These are phyloP conservation scores for Emmonsia crescens DNA, from an alignment of 2,329 filamentous ascomycete species.

Conservation along the genomic window DNA sequence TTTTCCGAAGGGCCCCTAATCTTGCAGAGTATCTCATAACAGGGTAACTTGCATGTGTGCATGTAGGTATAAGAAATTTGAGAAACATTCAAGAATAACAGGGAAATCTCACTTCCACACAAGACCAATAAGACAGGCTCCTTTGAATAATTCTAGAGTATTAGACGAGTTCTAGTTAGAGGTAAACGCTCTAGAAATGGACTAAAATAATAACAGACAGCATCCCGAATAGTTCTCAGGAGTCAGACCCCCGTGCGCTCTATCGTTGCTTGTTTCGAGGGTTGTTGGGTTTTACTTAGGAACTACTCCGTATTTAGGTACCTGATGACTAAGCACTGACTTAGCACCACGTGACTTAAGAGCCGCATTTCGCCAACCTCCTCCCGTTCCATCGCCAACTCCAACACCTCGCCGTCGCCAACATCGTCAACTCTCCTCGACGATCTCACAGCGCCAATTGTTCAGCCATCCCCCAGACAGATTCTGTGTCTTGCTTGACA, in stretches of 20 bases:
- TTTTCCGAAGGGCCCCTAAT: too few relatives aligned
- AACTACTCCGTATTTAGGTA: too few relatives aligned
- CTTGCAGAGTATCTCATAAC: too few relatives aligned
- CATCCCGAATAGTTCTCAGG: too few relatives aligned
- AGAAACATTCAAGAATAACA: too few relatives aligned
- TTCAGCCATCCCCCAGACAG: background rate
- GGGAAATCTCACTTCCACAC: too few relatives aligned
- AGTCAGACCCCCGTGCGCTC: too few relatives aligned
- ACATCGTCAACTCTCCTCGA: background rate
- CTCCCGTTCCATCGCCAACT: background rate
- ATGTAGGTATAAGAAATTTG: too few relatives aligned
- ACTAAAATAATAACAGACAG: background rate
- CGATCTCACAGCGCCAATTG: background rate
- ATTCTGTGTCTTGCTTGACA: constrained; percentile 3
- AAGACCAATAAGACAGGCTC: background rate
- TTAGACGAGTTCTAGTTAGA: background rate
- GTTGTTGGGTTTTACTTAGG: too few relatives aligned
- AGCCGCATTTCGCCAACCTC: background rate
- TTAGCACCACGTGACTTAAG: constrained; percentile 3
- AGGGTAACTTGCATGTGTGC: too few relatives aligned
- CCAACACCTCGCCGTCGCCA: background rate
- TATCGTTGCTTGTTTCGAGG: too few relatives aligned
- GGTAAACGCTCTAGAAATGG: background rate
- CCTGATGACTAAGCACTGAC: background rate
- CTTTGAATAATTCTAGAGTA: background rate